Evolutionary conservation across 1,284 basidiomycete species (phyloP).

Genomic region (Apiotrichum gracile): DNA sequence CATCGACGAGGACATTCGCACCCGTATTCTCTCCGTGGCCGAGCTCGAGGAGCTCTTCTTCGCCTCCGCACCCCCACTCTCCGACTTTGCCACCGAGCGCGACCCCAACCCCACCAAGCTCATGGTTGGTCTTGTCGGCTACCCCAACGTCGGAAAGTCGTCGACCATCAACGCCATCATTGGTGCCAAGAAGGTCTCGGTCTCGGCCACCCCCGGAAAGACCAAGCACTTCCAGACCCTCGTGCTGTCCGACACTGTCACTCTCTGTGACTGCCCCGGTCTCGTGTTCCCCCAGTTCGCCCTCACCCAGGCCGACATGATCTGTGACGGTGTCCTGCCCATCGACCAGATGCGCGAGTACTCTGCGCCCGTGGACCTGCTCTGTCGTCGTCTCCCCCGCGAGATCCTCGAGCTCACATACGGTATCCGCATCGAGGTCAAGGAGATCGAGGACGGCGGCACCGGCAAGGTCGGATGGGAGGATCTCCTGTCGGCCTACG

Average conservation of each 20-base stretch:
- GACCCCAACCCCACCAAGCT: constrained; percentile 64
- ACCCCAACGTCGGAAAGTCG: constrained; percentile 60
- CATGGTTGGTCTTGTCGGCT: constrained; percentile 60
- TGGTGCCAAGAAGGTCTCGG: constrained; percentile 84
- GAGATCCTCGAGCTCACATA: constrained; percentile 86
- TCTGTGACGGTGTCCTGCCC: constrained; percentile 94
- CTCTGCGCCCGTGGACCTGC: constrained; percentile 75
- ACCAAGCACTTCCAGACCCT: constrained; percentile 99
- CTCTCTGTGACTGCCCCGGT: constrained; percentile 98
- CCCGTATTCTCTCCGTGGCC: constrained; percentile 74
- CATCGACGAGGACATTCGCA: constrained; percentile 47
- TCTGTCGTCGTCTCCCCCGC: constrained; percentile 74
- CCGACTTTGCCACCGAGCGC: constrained; percentile 61
- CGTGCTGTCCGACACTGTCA: constrained; percentile 75
- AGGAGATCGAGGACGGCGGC: constrained; percentile 74
- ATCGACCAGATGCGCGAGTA: constrained; percentile 98
- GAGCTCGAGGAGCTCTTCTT: constrained; percentile 87
- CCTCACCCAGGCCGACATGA: constrained; percentile 87
- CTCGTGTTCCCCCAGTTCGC: constrained; percentile 98
- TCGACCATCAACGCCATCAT: constrained; percentile 57
- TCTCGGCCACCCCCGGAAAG: constrained; percentile 95
- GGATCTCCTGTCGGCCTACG: constrained; percentile 81
- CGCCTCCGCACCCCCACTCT: constrained; percentile 66
- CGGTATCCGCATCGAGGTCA: constrained; percentile 70
- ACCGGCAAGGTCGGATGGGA: constrained; percentile 70